Conservation (phyloP, 495 filamentous ascomycete species). For the Chaetomium cochliodes region DNA sequence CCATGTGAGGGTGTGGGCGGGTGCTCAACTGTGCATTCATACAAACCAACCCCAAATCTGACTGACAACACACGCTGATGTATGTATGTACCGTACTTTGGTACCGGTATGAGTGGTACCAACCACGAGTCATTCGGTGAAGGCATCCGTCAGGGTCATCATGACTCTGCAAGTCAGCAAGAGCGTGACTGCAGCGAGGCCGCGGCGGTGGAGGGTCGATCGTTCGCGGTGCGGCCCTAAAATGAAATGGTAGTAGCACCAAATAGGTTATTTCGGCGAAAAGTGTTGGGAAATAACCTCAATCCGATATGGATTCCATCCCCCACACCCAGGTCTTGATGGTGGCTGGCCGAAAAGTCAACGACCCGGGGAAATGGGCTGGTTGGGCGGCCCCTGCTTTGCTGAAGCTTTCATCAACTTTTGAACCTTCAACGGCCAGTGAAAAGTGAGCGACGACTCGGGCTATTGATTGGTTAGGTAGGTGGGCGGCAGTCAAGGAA, state of each 20-base stretch:
- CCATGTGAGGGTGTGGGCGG: too few relatives aligned
- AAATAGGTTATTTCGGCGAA: background rate
- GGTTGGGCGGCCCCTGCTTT: background rate
- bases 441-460: too few relatives aligned
- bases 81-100: too few relatives aligned
- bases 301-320: background rate
- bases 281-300: background rate
- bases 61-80: too few relatives aligned
- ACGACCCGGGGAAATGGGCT: background rate
- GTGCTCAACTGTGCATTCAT: too few relatives aligned
- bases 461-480: background rate
- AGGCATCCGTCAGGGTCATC: conserved; percentile 1
- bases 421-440: background rate
- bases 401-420: background rate
- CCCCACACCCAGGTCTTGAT: background rate
- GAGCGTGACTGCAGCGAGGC: background rate
- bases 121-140: background rate
- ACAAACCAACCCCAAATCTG: too few relatives aligned
- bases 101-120: background rate
- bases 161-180: conserved; percentile 1
- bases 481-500: background rate
- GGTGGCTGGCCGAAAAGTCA: background rate
- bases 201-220: background rate
- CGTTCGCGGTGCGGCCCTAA: background rate
- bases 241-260: background rate